Base-by-base conservation (phyloP, 192 early-diverging fungal species). In the Coemansia sp. region DNA sequence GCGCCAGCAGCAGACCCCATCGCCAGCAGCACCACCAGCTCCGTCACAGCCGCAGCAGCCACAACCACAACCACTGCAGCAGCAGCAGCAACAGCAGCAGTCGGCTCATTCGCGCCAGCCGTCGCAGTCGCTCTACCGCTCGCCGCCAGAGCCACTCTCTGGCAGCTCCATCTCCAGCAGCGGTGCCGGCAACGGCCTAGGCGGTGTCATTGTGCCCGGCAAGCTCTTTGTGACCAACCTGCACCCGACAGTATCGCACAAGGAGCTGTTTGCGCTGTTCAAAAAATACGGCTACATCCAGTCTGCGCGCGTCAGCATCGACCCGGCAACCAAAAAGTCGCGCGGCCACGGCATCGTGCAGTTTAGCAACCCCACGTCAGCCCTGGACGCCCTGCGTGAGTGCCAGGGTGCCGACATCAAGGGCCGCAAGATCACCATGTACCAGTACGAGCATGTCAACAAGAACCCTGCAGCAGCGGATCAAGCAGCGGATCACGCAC, bases 231-330 rank as follows among this genome's bases (percentile, higher is more conserved):
- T 79, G 29, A 79, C 67, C 22, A 69, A 69, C 18, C 67, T 79
- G 34, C 77, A 79, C 35, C 54, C 58, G 11, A 72, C 66, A 2
- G 77, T 79, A 17, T 73, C 70, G 30, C 77, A 79, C 71, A 63
- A 64, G 42, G 77, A 79, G 48, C 59, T 79, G 53, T 79, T 79
- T 67, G 61, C 66, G 27, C 54, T 67, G 42, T 79, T 79, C 42
- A 79, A 79, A 61, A 67, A 69, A 38, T 79, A 71, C 58, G 77
- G 77, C 0, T 79, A 74, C 34, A 73, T 79, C 29, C 71, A 70
- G 57, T 71, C 77, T 6, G 77, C 77, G 9, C 53, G 67, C 10
- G 66, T 79, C 38, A 79, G 63, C 53, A 74, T 79, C 17, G 77
- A 79, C 27, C 54, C 62, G 4, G 35, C 40, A 7, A 67, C 62